phyloP scores from a whole-genome alignment of 2,329 filamentous ascomycete species.

The Rhynchosporium graminicola region DNA sequence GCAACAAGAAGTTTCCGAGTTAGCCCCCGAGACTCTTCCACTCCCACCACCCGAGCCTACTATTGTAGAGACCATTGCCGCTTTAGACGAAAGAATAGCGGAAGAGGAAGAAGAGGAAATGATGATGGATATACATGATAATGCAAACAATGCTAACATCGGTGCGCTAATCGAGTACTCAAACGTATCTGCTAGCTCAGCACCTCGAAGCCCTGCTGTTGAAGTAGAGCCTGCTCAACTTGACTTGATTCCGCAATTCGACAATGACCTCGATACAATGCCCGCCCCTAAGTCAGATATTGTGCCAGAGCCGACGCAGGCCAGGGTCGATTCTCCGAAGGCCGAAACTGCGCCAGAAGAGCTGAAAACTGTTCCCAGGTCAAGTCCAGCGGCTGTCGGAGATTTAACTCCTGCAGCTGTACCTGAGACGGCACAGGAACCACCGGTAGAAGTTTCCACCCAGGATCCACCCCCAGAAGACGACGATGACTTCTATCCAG shows the following conservation, averaged over 20 bases:
- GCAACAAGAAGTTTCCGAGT: conserved; percentile 24
- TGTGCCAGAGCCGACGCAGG: conserved; percentile 4
- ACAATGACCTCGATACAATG: background rate
- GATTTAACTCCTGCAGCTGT: background rate
- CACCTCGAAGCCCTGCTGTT: background rate
- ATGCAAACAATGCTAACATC: conserved; percentile 2
- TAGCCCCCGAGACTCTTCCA: conserved; percentile 25
- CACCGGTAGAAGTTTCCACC: background rate
- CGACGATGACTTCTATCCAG: conserved; percentile 33
- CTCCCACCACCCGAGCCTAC: conserved; percentile 30
- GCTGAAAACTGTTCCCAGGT: background rate
- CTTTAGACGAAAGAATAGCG: conserved; percentile 24
- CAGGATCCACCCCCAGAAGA: conserved; percentile 16
- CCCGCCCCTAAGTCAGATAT: background rate
- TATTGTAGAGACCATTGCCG: conserved; percentile 18
- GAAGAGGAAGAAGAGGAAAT: conserved; percentile 37
- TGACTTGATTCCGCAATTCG: background rate
- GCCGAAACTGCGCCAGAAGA: background rate
- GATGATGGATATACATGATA: conserved; percentile 34
- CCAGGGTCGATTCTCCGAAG: background rate
- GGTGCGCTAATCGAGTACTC: background rate
- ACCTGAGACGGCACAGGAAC: background rate
- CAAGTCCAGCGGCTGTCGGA: background rate
- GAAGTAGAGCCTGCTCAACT: background rate
- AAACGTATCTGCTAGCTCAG: background rate